Evolutionary conservation across 345 rosid species (phyloP).

Genomic region (Camelina hispida): DNA sequence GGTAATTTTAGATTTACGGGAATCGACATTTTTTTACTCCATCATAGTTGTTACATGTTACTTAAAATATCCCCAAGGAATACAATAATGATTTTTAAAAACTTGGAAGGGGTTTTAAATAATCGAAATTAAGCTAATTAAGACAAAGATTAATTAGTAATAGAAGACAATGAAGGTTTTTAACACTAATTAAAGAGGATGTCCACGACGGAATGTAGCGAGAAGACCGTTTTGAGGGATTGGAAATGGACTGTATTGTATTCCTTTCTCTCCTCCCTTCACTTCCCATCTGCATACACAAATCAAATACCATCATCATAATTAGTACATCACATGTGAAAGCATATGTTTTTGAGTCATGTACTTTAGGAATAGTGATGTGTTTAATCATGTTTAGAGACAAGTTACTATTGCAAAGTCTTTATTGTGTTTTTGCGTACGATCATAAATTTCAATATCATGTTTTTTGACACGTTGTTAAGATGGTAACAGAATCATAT

Average conservation of each 20-base stretch:
- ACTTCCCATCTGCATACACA: conserved; percentile 72
- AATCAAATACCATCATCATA: neutral
- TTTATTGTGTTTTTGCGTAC: neutral
- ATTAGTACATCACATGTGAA: conserved; percentile 15
- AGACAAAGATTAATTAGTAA: conserved; percentile 15
- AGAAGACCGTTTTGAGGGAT: conserved; percentile 81
- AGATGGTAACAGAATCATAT: neutral
- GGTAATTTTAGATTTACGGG: conserved; percentile 16
- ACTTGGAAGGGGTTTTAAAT: conserved; percentile 1
- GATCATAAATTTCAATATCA: neutral
- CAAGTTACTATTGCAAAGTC: conserved; percentile 6
- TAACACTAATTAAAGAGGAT: conserved; percentile 33
- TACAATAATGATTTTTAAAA: conserved; percentile 3
- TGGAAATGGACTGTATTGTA: conserved; percentile 87
- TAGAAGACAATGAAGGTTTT: neutral
- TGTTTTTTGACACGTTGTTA: conserved; percentile 11
- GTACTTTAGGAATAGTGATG: conserved; percentile 2
- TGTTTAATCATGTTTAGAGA: conserved; percentile 24
- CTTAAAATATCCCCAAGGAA: neutral
- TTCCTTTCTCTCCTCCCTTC: conserved; percentile 63
- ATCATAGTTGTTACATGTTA: conserved; percentile 28
- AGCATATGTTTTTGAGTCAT: neutral
- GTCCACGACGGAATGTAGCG: conserved; percentile 60
- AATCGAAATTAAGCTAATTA: conserved; percentile 8
- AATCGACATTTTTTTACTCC: conserved; percentile 37